phyloP scores from a whole-genome alignment of 106 monocot genomes.

The Platanthera zijinensis region DNA sequence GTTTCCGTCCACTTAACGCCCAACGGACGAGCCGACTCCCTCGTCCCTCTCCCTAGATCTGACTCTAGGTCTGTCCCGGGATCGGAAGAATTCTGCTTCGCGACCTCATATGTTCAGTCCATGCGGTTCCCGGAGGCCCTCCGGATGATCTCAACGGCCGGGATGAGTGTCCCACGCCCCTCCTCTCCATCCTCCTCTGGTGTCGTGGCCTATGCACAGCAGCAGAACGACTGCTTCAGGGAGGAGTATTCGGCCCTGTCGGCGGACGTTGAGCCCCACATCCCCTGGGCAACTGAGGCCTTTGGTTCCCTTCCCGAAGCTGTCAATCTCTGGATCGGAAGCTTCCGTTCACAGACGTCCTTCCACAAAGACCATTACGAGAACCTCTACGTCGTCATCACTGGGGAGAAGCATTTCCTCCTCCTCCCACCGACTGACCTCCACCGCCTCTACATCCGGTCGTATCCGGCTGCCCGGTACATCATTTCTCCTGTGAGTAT shows the following conservation, averaged over 20 bases:
- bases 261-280: slow-evolving; percentile 60
- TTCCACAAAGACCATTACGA: slow-evolving; percentile 99
- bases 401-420: slow-evolving; percentile 81
- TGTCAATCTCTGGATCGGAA: slow-evolving; percentile 90
- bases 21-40: slow-evolving; percentile 81
- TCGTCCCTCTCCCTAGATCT: slow-evolving; percentile 28
- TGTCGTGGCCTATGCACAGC: slow-evolving; percentile 69
- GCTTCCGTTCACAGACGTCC: slow-evolving; percentile 55
- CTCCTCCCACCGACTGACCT: slow-evolving; percentile 82
- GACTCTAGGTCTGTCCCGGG: neutral
- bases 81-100: slow-evolving; percentile 38
- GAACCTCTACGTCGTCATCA: slow-evolving; percentile 76
- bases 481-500: neutral
- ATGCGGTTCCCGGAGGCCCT: slow-evolving; percentile 49
- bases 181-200: slow-evolving; percentile 20
- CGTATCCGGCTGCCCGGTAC: slow-evolving; percentile 65
- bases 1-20: slow-evolving; percentile 95
- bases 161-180: slow-evolving; percentile 9
- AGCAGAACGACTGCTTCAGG: slow-evolving; percentile 88
- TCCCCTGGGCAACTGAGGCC: slow-evolving; percentile 77
- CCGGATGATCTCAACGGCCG: slow-evolving; percentile 17
- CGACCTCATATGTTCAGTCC: slow-evolving; percentile 43
- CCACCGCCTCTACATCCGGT: slow-evolving; percentile 69
- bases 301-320: slow-evolving; percentile 74
- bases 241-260: slow-evolving; percentile 57